Base-by-base conservation (phyloP, 2,329 filamentous ascomycete genomes). In the Aquanectria penicillioides region DNA sequence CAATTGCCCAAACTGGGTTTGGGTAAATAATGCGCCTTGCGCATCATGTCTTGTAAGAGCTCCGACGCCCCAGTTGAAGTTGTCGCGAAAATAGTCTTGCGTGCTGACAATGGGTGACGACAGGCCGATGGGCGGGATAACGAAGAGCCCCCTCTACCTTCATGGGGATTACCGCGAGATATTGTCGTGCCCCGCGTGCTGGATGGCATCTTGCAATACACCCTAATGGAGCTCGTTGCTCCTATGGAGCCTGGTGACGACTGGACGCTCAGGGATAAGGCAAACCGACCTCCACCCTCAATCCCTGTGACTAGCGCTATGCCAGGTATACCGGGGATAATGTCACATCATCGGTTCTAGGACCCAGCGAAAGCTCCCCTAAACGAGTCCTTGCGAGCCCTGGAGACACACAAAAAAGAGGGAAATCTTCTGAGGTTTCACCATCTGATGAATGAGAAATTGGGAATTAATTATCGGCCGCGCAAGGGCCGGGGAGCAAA, bases 1-100 rank as follows among this genome's bases (percentile, higher is more conserved):
- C 67, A 79, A 83, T 62, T 84, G 82, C 63, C 77, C 74, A 5
- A 81, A 85, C 63, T 85, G 82, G 83, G 82, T 85, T 10, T 84
- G 81, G 72, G 77, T 84, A 15, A 81, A 83, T 51, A 79, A 81
- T 51, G 75, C 79, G 29, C 74, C 81, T 10, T 85, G 83, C 69
- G 74, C 81, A 50, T 74, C 72, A 61, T 85, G 83, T 69, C 74
- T 81, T 61, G 82, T 84, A 74, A 74, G n/a, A n/a, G 81, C 73
- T 29, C 31, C 20, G 17, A 17, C 28, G 7, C 38, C 22, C 52
- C 18, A 23, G 28, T 38, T 34, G 17, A 20, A 38, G 26, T 28
- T 12, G 17, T 29, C 29, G 38, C 12, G 15, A 22, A 43, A 44
- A 15, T 15, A 25, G 25, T 10, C 22, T 15, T 23, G 17, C 43